Evolutionary conservation across 352 stramenopile species (phyloP), one percentile per base, ranked within the genome.

Genomic region (Peronospora belbahrii): DNA sequence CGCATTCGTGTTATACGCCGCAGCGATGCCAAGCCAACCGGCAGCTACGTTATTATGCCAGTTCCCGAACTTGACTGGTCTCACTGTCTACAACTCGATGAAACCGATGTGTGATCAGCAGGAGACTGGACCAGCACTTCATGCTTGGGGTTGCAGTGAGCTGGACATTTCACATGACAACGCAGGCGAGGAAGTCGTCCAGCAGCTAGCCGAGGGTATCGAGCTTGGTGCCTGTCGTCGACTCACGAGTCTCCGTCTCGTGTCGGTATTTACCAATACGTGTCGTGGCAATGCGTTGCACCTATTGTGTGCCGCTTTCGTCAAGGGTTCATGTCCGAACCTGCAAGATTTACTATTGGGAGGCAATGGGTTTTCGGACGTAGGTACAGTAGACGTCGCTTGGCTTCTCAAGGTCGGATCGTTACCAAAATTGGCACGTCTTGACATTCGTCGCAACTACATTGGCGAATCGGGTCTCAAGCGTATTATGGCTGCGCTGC

Each of bases 391-490:
- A 11, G 74, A 88, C 49, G 65, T 90, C 32, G 78, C 76, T 30
- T 80, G 71, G 63, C 46, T 90, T 27, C 52, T 90, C n/a, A 71
- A 69, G 44, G 59, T 71, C 6, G 75, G 75, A 3, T 80, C 69
- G 25, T 48, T 86, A 22, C 79, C 79, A 2, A 80, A 85, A 45
- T 65, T 90, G 25, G 55, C 59, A 34, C 74, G 79, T 0, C 64
- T 90, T 22, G 75, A 90, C 33, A 67, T 90, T 41, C 75, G 79
- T 14, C 75, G 79, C 52, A 90, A 90, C 56, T 90, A 84, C 61
- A 80, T 90, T 50, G 75, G 75, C 33, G 79, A 90, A 57, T 78
- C 72, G 11, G 78, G 78, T 2, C 48, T 89, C 8, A 85, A 83
- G 53, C 65, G 73, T 14, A 79, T 89, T 39, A 87, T 85, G 74